A percentile compares a stretch with the other conserved stretches of the same genome.
phyloP scores from a whole-genome alignment of 164 flowering plant species.

The Pachysandra terminalis region DNA sequence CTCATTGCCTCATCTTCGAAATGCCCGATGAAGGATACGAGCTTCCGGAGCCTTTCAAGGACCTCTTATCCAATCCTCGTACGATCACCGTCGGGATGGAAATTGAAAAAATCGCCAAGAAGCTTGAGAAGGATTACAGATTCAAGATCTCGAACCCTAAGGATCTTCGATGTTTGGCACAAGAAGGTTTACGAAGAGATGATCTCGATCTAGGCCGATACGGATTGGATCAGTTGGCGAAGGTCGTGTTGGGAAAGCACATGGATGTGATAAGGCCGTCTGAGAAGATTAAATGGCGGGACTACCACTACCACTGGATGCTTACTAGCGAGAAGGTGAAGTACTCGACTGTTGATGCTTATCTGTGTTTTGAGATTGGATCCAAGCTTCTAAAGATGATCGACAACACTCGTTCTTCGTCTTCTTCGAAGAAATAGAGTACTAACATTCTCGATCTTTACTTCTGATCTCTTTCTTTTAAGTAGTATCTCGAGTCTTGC shows the following conservation, averaged over 20 bases:
- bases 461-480: no score
- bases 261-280: conserved; percentile 1
- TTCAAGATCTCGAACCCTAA: not conserved
- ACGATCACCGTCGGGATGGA: not conserved
- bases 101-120: conserved; percentile 1
- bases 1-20: conserved; percentile 8
- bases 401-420: not conserved
- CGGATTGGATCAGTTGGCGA: conserved; percentile 1
- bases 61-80: not conserved
- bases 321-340: not conserved
- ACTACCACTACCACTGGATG: not conserved
- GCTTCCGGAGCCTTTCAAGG: not conserved
- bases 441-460: no score
- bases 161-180: not conserved
- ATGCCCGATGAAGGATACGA: not conserved
- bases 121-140: not conserved
- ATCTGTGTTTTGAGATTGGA: not conserved
- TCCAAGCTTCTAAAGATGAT: not conserved
- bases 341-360: not conserved
- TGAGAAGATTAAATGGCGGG: not conserved
- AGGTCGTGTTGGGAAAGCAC: conserved; percentile 11
- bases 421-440: not conserved
- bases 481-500: no score
- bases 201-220: conserved; percentile 7
- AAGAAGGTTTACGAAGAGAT: not conserved